Percentiles rank a stretch among this genome's conserved stretches.
Conservation (phyloP, 2,329 filamentous ascomycete genomes). For the Neopestalotiopsis rosae region DNA sequence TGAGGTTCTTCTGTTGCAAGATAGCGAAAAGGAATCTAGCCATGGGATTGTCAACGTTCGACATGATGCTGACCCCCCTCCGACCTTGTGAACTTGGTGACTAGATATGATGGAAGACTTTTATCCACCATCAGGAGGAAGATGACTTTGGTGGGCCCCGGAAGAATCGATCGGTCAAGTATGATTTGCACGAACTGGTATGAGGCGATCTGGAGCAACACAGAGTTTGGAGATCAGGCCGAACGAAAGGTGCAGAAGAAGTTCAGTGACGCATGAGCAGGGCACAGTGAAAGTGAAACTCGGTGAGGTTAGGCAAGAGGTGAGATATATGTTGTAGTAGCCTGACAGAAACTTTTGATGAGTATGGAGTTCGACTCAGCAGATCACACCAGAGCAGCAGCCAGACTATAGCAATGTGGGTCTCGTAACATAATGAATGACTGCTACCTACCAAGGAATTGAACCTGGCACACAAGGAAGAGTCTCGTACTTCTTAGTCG, state of each 20-base stretch:
- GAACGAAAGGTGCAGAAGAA: constrained; percentile 35
- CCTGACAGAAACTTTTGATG: constrained; percentile 32
- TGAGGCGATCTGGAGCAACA: constrained; percentile 25
- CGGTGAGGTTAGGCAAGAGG: constrained; percentile 43
- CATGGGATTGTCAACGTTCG: constrained; percentile 62
- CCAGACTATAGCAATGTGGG: constrained; percentile 31
- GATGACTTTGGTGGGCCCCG: neutral
- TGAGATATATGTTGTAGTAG: constrained; percentile 42
- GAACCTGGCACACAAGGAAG: constrained; percentile 22
- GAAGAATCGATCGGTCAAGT: constrained; percentile 24
- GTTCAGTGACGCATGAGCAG: constrained; percentile 45
- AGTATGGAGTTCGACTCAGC: constrained; percentile 30
- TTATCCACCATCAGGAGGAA: neutral
- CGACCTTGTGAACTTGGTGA: neutral
- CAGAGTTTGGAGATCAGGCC: constrained; percentile 29
- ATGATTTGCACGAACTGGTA: constrained; percentile 35
- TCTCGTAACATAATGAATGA: constrained; percentile 25
- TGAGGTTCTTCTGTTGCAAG: constrained; percentile 63
- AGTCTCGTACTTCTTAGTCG: neutral
- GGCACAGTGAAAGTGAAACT: constrained; percentile 47
- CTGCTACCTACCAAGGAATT: neutral
- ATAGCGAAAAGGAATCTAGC: constrained; percentile 65
- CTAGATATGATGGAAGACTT: neutral
- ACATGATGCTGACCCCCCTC: constrained; percentile 46
- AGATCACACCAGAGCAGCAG: constrained; percentile 35